Evolutionary conservation across 371 early-diverging fungal genomes (phyloP).

Genomic region (Blakeslea trispora): DNA sequence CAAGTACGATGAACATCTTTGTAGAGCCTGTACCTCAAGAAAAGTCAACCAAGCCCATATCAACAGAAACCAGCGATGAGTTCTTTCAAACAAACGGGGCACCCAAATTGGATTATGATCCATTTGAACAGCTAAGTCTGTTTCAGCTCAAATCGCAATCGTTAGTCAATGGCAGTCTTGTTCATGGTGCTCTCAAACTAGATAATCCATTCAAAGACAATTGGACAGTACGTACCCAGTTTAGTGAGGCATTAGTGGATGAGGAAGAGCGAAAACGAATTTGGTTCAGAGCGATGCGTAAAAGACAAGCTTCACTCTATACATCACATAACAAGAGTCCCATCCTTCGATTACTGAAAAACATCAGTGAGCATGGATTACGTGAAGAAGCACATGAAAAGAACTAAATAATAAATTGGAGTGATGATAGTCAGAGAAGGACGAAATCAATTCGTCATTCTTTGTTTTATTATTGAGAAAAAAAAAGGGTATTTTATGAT

Average conservation of each 20-base stretch:
- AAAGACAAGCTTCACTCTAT: constrained; percentile 23
- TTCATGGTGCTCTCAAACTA: constrained; percentile 17
- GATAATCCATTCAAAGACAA: constrained; percentile 11
- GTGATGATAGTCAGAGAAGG: not conserved
- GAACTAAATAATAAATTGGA: not conserved
- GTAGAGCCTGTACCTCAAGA: constrained; percentile 36
- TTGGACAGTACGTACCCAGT: constrained; percentile 28
- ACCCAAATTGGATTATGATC: constrained; percentile 1
- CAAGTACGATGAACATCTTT: constrained; percentile 39
- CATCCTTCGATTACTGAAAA: constrained; percentile 12
- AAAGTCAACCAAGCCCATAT: too few species aligned
- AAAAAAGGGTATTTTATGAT: not conserved
- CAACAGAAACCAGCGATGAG: constrained; percentile 8
- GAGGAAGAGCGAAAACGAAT: not conserved
- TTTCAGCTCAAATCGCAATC: constrained; percentile 28
- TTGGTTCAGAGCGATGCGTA: constrained; percentile 23
- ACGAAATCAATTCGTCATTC: constrained; percentile 1
- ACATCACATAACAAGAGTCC: constrained; percentile 5
- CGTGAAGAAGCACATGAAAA: constrained; percentile 6
- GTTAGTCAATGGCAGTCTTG: constrained; percentile 22
- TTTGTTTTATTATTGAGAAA: not conserved
- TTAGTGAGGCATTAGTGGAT: not conserved
- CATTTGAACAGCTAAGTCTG: constrained; percentile 24
- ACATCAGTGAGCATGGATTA: constrained; percentile 18
- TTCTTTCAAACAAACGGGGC: constrained; percentile 6